Conservation (phyloP, 257 asterid genomes). For the Pogostemon cablin region DNA sequence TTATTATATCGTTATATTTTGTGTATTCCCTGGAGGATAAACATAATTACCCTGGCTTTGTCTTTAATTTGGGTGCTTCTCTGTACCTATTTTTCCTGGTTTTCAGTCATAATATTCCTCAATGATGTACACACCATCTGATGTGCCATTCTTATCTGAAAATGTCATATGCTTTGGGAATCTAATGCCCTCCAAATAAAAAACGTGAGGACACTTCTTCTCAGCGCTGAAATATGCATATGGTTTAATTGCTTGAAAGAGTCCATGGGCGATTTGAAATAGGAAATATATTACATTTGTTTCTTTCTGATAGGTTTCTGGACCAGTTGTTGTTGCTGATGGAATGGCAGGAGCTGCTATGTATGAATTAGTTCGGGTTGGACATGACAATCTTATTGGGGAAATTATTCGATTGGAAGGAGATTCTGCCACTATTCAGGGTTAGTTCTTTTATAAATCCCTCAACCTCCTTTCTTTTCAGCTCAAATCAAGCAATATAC, state of each 20-base stretch:
- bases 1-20: background rate
- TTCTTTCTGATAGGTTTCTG: slow-evolving; percentile 67
- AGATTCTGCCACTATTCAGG: slow-evolving; percentile 99
- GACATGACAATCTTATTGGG: slow-evolving; percentile 95
- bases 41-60: background rate
- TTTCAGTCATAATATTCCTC: background rate
- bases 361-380: slow-evolving; percentile 98
- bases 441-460: slow-evolving; percentile 37
- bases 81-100: background rate
- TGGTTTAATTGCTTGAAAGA: background rate
- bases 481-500: slow-evolving; percentile 13
- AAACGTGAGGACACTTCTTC: background rate
- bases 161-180: background rate
- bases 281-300: slow-evolving; percentile 1
- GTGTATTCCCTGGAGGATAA: slow-evolving; percentile 17
- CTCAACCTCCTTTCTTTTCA: slow-evolving; percentile 12
- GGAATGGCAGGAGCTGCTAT: slow-evolving; percentile 99
- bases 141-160: background rate
- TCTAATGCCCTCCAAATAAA: background rate
- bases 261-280: background rate
- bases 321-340: slow-evolving; percentile 99
- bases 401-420: slow-evolving; percentile 98
- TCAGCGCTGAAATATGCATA: background rate
- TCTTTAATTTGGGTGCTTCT: slow-evolving; percentile 9
- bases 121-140: slow-evolving; percentile 8